phyloP scores from a whole-genome alignment of 2,329 filamentous ascomycete genomes.

The Cytospora schulzeri region DNA sequence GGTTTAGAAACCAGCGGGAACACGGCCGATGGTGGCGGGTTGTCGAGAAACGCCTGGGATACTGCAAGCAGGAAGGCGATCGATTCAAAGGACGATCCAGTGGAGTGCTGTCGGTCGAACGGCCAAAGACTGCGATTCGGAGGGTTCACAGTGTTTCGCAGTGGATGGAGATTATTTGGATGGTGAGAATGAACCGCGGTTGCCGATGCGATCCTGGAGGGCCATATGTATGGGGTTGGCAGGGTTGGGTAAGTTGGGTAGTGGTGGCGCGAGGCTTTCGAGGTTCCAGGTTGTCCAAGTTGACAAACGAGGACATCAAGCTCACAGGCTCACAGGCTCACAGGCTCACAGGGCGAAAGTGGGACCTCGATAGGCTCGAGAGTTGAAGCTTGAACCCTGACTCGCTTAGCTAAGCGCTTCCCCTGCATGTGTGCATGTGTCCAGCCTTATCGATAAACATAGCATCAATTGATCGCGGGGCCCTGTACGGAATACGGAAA shows the following conservation, averaged over 20 bases:
- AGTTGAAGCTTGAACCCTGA: slow-evolving; percentile 24
- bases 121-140: not conserved
- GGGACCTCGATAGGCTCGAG: not conserved
- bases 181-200: not conserved
- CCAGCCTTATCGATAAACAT: slow-evolving; percentile 21
- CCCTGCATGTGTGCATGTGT: not conserved
- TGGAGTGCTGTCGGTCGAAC: not conserved
- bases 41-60: not conserved
- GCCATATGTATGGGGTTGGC: not conserved
- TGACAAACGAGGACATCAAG: slow-evolving; percentile 11
- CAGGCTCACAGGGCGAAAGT: not conserved
- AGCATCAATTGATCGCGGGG: too few species aligned
- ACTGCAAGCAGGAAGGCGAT: not conserved
- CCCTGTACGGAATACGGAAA: not conserved
- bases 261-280: slow-evolving; percentile 5
- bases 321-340: not conserved
- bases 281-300: not conserved
- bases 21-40: not conserved
- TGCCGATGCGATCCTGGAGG: not conserved
- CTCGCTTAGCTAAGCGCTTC: slow-evolving; percentile 18
- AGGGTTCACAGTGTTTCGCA: not conserved
- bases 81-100: slow-evolving; percentile 5
- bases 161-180: not conserved
- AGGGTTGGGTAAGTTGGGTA: not conserved
- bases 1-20: not conserved